Base-by-base conservation (phyloP, 192 early-diverging fungal genomes). In the Mortierella antarctica region DNA sequence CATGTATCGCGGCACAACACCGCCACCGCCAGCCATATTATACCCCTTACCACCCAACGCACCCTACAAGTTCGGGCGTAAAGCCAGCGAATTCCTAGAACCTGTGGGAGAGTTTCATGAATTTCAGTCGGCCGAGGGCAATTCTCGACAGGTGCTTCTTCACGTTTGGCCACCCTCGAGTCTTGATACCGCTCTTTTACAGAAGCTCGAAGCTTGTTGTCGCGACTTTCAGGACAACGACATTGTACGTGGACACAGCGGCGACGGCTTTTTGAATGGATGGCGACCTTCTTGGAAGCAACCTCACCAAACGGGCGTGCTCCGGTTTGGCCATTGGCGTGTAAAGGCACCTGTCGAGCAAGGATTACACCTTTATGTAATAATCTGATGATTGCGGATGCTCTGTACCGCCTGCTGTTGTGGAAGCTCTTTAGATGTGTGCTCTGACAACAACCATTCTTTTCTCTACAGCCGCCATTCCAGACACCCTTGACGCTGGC, bases 61-160 rank as follows among this genome's bases (percentile, higher is more conserved):
- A 17, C 70, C 77, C 2, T 80, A 80, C 23, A 70, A 42, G 49
- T 80, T 80, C 21, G 23, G 77, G 20, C 57, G 65, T 47, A 62
- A 72, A 44, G 54, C 70, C 7, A 72, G 70, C 31, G 70, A 71
- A 40, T 72, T 62, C 57, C 60, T 80, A 14, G 77, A 80, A 41
- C 77, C 77, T 4, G 77, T 80, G 0, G 77, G 77, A 40, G 77
- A 72, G 47, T 68, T 63, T 55, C 77, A 80, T 45, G 77, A 80
- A 12, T 80, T 80, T 47, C 77, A 80, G 55, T 80, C 77, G 12
- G 77, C 77, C 21, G 77, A 80, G n/a, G 77, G 77, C n/a, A 80
- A 80, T 42, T 80, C 77, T 31, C 63, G 77, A 1, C 77, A 80
- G 48, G 77, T 80, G 7, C 65, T 80, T 15, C 39, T 80, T 23